These are phyloP conservation scores for Copromyces sp. DNA, from an alignment of 495 filamentous ascomycete species.

Conservation along the genomic window DNA sequence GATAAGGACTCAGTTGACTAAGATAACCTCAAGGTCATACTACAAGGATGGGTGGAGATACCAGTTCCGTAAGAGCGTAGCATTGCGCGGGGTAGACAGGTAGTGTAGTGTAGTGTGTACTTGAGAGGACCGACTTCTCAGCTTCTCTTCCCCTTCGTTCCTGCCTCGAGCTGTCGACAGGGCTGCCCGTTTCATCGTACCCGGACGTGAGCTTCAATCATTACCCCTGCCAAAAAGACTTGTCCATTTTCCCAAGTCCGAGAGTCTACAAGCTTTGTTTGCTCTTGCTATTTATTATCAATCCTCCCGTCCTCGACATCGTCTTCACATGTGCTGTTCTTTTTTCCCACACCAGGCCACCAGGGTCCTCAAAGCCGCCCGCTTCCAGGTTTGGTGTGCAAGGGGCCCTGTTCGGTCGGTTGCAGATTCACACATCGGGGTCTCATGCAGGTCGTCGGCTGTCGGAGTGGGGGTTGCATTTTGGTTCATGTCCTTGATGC, in stretches of 20 bases:
- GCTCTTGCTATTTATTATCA: background rate
- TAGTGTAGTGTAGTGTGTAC: background rate
- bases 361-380: background rate
- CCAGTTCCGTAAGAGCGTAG: background rate
- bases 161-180: background rate
- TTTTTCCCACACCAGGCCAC: background rate
- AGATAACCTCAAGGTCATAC: background rate
- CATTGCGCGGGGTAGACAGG: background rate
- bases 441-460: background rate
- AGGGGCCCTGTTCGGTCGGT: background rate
- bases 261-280: background rate
- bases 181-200: background rate
- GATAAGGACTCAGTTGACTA: background rate
- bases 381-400: background rate
- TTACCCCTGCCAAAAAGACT: background rate
- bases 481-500: background rate
- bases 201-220: background rate
- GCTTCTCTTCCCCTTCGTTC: too few species aligned
- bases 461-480: background rate
- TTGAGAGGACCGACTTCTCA: background rate
- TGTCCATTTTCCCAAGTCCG: background rate
- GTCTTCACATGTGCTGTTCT: background rate
- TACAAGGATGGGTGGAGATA: background rate
- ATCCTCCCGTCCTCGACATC: background rate
- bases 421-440: background rate